Evolutionary conservation across 129 eudicot species (phyloP), one percentile per base, ranked within the genome.

Genomic region (Chrysanthemum seticuspe): DNA sequence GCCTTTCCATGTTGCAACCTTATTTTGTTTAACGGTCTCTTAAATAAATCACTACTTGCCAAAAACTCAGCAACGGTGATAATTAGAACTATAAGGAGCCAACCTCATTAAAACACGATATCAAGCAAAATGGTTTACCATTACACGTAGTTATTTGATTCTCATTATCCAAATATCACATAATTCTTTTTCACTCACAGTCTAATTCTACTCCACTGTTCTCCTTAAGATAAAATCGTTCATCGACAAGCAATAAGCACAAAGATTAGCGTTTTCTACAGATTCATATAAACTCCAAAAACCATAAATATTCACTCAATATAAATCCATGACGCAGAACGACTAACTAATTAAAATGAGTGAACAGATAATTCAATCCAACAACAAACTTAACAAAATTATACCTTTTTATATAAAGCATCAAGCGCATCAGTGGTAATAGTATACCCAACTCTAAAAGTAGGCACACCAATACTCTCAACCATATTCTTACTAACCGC

Each of bases 401-500:
- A 6, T 2, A 95, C 99, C 99, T 95, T 95, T 83, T 95, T 95
- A 79, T 91, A 95, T 29, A 95, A 80, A 61, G 96, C 97, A 79
- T 95, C 97, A 74, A 95, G 97, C 1, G 99, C 99, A 82, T 95
- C 97, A 23, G 97, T 95, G 6, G 96, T 86, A 54, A 95, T 77
- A 4, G 96, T 90, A 63, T 95, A 95, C 18, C 97, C 99, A 4
- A 95, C 99, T 79, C 97, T 88, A 64, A 95, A 95, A 3, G 99
- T 86, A 18, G 97, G 99, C 76, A 95, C 99, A 2, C 74, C 82
- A 50, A 95, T 82, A 74, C 99, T 95, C 83, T 91, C 95, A 59
- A 95, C 77, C 99, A 95, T 95, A 72, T 91, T 95, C 82, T 89
- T 79, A 78, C 97, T 95, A 61, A 95, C 99, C 16, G 99, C 97